These are phyloP conservation scores for Rubia tinctorum DNA, from an alignment of 305 asterid genomes.

Conservation along the genomic window DNA sequence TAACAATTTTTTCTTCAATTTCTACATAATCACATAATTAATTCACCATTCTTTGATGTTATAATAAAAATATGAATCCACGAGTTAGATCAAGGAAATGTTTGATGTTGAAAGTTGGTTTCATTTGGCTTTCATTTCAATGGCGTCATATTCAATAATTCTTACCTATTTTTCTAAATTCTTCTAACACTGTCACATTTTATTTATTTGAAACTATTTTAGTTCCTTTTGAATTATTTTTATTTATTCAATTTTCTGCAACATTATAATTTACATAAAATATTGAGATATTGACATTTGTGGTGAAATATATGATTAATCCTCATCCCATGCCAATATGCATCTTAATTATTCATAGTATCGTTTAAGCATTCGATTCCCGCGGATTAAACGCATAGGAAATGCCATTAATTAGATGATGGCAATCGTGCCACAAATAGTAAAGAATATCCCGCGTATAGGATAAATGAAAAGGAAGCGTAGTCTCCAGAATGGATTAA, in stretches of 20 bases:
- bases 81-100: neutral
- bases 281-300: neutral
- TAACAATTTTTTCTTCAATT: no score
- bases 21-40: no score
- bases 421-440: conserved; percentile 10
- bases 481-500: conserved; percentile 12
- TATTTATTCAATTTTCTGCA: no score
- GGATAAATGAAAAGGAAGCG: neutral
- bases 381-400: conserved; percentile 12
- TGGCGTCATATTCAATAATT: neutral
- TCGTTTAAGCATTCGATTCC: conserved; percentile 23
- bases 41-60: neutral
- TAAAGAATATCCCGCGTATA: conserved; percentile 17
- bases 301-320: neutral
- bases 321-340: neutral
- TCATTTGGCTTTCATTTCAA: neutral
- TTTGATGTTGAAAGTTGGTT: neutral
- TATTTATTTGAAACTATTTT: neutral
- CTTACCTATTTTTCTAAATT: no score
- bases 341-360: neutral
- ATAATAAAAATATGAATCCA: neutral
- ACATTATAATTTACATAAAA: no score
- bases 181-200: no score
- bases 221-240: neutral
- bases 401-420: conserved; percentile 9